Conservation (phyloP, 1,139 yeast genomes). For the Petasospora fabianii region DNA sequence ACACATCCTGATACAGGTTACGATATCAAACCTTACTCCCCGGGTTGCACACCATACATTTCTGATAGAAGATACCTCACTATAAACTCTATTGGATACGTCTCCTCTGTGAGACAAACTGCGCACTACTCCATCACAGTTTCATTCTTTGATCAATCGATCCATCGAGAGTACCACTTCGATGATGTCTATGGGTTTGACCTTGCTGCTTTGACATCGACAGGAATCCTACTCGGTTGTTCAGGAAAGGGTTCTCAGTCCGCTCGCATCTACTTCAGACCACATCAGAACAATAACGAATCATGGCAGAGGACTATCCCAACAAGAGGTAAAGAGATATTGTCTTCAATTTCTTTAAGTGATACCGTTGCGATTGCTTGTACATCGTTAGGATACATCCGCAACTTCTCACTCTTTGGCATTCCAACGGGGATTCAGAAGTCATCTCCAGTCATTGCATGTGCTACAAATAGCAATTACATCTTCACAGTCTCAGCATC, state of each 20-base stretch:
- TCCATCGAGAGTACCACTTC: conserved; percentile 83
- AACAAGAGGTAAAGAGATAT: conserved; percentile 40
- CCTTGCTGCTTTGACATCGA: conserved; percentile 66
- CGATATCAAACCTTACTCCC: conserved; percentile 41
- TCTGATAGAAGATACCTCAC: conserved; percentile 70
- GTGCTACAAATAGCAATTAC: conserved; percentile 46
- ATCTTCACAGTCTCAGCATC: conserved; percentile 42
- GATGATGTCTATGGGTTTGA: conserved; percentile 71
- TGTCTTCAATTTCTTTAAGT: conserved; percentile 51
- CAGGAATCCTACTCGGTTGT: conserved; percentile 63
- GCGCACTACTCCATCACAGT: conserved; percentile 70
- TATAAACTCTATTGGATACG: conserved; percentile 79
- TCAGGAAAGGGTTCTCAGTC: conserved; percentile 31
- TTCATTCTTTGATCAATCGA: conserved; percentile 77
- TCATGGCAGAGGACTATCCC: conserved; percentile 41
- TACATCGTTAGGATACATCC: conserved; percentile 54
- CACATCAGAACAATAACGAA: conserved; percentile 36
- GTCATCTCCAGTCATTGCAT: conserved; percentile 51
- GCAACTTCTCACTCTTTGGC: conserved; percentile 54
- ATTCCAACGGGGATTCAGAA: conserved; percentile 50
- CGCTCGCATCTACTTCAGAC: conserved; percentile 38
- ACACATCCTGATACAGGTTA: conserved; percentile 11
- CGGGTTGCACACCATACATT: conserved; percentile 86
- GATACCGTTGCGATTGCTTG: conserved; percentile 47
- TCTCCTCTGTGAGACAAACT: conserved; percentile 70